phyloP scores from a whole-genome alignment of 257 asterid genomes.

The Capsicum chinense region DNA sequence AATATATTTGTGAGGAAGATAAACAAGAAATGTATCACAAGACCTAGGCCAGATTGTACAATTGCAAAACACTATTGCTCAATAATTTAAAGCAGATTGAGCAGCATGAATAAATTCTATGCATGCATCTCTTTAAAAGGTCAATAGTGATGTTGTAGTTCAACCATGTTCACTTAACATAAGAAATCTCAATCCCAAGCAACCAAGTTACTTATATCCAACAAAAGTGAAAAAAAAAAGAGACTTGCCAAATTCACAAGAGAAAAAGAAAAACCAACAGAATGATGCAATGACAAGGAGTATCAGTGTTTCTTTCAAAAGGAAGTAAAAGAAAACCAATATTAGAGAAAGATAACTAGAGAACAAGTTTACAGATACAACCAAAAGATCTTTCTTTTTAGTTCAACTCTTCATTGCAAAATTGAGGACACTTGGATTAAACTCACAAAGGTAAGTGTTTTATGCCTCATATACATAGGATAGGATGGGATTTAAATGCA shows the following conservation, averaged over 20 bases:
- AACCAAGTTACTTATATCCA: neutral
- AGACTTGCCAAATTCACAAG: neutral
- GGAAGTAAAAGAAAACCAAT: neutral
- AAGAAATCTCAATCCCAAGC: slow-evolving; percentile 11
- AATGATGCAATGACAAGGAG: neutral
- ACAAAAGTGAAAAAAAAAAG: neutral
- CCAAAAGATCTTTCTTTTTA: neutral
- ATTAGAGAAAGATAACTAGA: neutral
- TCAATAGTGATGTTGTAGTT: neutral
- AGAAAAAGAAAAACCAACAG: no score
- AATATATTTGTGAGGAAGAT: neutral
- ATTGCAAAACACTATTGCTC: slow-evolving; percentile 16
- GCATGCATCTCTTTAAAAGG: neutral
- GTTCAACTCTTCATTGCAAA: neutral
- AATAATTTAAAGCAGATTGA: neutral
- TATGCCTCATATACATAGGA: slow-evolving; percentile 2
- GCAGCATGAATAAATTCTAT: neutral
- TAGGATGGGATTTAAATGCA: neutral
- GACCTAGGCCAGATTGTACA: neutral
- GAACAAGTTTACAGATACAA: neutral
- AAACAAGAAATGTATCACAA: neutral
- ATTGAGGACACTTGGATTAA: neutral
- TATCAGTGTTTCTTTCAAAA: neutral
- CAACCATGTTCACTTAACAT: neutral
- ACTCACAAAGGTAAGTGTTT: neutral